Evolutionary conservation across 2,329 filamentous ascomycete genomes (phyloP).

Genomic region (Davidsoniella neocaledoniae): DNA sequence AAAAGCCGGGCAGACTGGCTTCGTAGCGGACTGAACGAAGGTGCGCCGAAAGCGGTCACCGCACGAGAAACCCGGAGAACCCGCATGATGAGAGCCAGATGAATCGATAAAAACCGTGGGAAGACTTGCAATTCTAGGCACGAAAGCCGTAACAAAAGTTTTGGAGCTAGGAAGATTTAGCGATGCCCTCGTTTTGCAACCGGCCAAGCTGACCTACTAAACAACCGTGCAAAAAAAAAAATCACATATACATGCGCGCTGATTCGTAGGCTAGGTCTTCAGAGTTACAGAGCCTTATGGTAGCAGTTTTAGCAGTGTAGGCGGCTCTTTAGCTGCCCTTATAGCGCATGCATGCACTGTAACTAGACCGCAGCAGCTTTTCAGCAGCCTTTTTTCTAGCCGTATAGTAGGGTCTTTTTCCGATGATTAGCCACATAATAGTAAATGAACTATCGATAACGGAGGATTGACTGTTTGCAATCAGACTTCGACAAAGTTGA

Average conservation of each 20-base stretch:
- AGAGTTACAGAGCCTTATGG: no score
- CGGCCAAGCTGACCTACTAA: no score
- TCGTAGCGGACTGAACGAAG: constrained; percentile 5
- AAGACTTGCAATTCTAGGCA: neutral
- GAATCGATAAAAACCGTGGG: constrained; percentile 1
- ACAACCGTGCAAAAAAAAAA: constrained; percentile 2
- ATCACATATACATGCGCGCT: constrained; percentile 3
- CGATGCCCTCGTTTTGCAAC: neutral
- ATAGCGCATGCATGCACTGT: no score
- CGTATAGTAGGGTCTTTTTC: no score
- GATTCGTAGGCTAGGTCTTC: neutral
- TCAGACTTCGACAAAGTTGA: neutral
- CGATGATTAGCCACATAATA: no score
- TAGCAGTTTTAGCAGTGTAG: no score
- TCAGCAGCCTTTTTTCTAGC: no score
- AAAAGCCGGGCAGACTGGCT: constrained; percentile 7
- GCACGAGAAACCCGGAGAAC: constrained; percentile 11
- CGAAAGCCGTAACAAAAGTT: neutral
- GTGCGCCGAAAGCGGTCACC: constrained; percentile 1
- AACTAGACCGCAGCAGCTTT: no score
- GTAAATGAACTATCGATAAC: no score
- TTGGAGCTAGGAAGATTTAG: neutral
- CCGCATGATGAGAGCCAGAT: constrained; percentile 9
- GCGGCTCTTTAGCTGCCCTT: no score
- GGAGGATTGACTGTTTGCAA: no score